Percentiles rank a stretch among this genome's conserved stretches.
Evolutionary conservation across 768 basidiomycete genomes (phyloP).

Genomic region (Boletus rubescentipes): DNA sequence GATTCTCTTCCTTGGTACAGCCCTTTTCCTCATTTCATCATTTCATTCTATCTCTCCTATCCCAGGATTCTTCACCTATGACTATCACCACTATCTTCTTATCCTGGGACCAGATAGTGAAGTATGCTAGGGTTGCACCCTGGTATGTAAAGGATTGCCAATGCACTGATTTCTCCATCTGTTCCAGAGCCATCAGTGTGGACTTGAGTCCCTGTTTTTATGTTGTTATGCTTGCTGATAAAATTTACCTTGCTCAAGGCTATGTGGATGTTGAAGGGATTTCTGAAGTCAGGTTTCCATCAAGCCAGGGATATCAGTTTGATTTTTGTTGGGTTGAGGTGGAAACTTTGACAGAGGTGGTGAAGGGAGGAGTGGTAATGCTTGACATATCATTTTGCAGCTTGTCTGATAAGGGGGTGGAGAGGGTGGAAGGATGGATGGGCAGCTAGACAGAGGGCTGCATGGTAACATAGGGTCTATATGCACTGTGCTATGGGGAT

Average conservation of each 20-base stretch:
- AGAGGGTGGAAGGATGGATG: not conserved
- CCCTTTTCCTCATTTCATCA: too few relatives aligned
- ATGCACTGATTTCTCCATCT: not conserved
- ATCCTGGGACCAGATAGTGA: too few relatives aligned
- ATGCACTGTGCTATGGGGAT: not conserved
- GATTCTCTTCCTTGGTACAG: too few relatives aligned
- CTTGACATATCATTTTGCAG: not conserved
- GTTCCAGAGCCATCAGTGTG: not conserved
- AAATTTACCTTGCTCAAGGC: not conserved
- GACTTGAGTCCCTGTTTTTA: not conserved
- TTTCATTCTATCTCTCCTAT: too few relatives aligned
- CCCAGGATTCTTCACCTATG: too few relatives aligned
- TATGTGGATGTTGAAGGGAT: not conserved
- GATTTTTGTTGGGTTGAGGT: not conserved
- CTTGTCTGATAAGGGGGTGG: accelerated
- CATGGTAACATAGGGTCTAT: not conserved
- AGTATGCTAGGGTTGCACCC: too few relatives aligned
- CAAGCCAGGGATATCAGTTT: not conserved
- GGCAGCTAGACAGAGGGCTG: not conserved
- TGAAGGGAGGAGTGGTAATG: not conserved
- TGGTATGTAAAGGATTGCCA: not conserved
- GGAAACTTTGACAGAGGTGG: not conserved
- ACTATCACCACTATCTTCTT: too few relatives aligned
- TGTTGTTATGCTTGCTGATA: not conserved
- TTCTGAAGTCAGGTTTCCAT: not conserved